Conservation (phyloP, 2,329 filamentous ascomycete species). For the Macrophomina tecta region DNA sequence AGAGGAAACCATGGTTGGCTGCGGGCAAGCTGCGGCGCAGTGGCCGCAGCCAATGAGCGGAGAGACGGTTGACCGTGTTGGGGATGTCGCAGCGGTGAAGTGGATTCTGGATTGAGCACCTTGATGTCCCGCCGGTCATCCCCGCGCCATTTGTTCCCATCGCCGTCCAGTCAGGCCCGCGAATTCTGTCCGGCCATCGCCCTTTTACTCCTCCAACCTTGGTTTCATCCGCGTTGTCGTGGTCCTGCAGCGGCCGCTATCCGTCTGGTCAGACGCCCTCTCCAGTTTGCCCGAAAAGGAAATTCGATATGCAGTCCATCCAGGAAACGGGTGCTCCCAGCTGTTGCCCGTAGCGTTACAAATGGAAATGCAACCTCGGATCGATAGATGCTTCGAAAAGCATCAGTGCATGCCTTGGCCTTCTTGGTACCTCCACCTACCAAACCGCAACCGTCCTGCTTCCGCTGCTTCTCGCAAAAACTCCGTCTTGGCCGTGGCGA, state of each 20-base stretch:
- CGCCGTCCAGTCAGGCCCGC: not conserved
- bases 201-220: not conserved
- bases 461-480: not conserved
- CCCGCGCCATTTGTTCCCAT: not conserved
- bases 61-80: not conserved
- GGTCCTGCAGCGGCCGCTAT: not conserved
- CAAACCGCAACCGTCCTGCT: constrained; percentile 10
- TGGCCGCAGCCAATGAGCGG: not conserved
- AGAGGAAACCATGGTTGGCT: not conserved
- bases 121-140: constrained; percentile 15
- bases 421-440: constrained; percentile 21
- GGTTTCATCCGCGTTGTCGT: not conserved
- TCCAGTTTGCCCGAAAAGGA: not conserved
- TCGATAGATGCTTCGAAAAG: not conserved
- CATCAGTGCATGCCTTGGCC: constrained; percentile 16
- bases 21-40: not conserved
- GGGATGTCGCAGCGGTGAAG: not conserved
- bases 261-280: not conserved
- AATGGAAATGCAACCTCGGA: not conserved
- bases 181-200: not conserved
- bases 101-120: constrained; percentile 3
- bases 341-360: not conserved
- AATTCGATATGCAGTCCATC: not conserved
- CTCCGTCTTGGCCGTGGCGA: constrained; percentile 13
- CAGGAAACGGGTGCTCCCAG: not conserved